Percentiles rank a stretch among this genome's conserved stretches.
These are phyloP conservation scores for Candida sithepensis DNA, from an alignment of 805 yeast genomes.

Conservation along the genomic window DNA sequence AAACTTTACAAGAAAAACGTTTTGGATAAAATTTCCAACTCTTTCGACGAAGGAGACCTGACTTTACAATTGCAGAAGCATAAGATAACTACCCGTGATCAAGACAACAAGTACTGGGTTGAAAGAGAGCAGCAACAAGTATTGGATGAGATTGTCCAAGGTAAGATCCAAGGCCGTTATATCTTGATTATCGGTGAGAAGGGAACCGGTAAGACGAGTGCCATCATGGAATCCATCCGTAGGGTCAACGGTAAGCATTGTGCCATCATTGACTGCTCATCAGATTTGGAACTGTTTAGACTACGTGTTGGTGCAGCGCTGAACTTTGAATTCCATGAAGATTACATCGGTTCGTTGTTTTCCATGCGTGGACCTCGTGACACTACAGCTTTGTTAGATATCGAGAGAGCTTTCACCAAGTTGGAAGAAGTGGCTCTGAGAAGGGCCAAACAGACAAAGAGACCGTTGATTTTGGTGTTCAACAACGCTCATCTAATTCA, in stretches of 20 bases:
- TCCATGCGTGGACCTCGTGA: conserved; percentile 83
- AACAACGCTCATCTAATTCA: conserved; percentile 73
- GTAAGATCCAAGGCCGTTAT: conserved; percentile 64
- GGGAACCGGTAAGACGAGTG: conserved; percentile 81
- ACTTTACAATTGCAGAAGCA: conserved; percentile 59
- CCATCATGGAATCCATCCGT: conserved; percentile 67
- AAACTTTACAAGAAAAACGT: conserved; percentile 56
- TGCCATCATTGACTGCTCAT: conserved; percentile 74
- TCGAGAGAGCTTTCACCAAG: conserved; percentile 76
- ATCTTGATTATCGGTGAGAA: conserved; percentile 76
- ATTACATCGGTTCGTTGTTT: conserved; percentile 77
- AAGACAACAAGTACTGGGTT: conserved; percentile 53
- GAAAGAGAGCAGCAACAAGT: conserved; percentile 63
- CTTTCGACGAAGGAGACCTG: conserved; percentile 67
- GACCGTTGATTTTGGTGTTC: conserved; percentile 66
- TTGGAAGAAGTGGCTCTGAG: conserved; percentile 67
- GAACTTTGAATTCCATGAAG: conserved; percentile 71
- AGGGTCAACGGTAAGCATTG: conserved; percentile 61
- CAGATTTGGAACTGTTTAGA: conserved; percentile 80
- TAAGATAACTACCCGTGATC: conserved; percentile 35
- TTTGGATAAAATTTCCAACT: conserved; percentile 56
- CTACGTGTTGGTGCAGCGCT: conserved; percentile 73
- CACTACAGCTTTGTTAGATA: conserved; percentile 75
- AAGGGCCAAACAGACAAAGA: conserved; percentile 37
- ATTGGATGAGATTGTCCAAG: conserved; percentile 62